phyloP scores from a whole-genome alignment of 352 stramenopile species.

The Elongisporangium undulatum region DNA sequence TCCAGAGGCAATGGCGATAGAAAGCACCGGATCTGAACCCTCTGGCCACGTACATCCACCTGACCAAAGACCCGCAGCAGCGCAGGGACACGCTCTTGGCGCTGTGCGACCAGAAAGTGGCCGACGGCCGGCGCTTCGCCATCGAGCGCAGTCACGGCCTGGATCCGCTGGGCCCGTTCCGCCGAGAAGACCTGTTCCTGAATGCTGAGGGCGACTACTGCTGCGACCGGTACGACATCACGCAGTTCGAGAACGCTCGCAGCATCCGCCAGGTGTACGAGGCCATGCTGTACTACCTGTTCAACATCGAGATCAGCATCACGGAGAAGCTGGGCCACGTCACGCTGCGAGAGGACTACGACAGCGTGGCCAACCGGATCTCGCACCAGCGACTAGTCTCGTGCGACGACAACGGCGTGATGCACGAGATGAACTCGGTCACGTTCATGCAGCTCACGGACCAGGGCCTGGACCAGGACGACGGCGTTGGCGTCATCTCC shows the following conservation, averaged over 20 bases:
- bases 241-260: slow-evolving; percentile 21
- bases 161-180: slow-evolving; percentile 18
- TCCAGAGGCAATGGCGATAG: slow-evolving; percentile 8
- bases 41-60: slow-evolving; percentile 26
- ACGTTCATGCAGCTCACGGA: slow-evolving; percentile 19
- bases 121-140: slow-evolving; percentile 24
- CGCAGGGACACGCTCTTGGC: slow-evolving; percentile 20
- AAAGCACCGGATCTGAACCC: slow-evolving; percentile 19
- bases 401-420: slow-evolving; percentile 14
- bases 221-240: slow-evolving; percentile 35
- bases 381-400: slow-evolving; percentile 49
- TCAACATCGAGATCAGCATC: slow-evolving; percentile 58
- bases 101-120: slow-evolving; percentile 24
- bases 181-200: slow-evolving; percentile 39
- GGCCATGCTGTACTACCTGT: slow-evolving; percentile 31
- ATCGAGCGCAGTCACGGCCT: slow-evolving; percentile 20
- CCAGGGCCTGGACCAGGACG: slow-evolving; percentile 13
- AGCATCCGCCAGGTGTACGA: slow-evolving; percentile 28
- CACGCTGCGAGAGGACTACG: slow-evolving; percentile 51
- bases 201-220: slow-evolving; percentile 31
- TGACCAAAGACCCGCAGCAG: slow-evolving; percentile 19
- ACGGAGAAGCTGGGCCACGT: slow-evolving; percentile 41
- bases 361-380: slow-evolving; percentile 33
- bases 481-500: slow-evolving; percentile 22
- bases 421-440: slow-evolving; percentile 35